Evolutionary conservation across 2,329 filamentous ascomycete genomes (phyloP), one percentile per base, ranked within the genome.

Genomic region (Alternaria infectoria): DNA sequence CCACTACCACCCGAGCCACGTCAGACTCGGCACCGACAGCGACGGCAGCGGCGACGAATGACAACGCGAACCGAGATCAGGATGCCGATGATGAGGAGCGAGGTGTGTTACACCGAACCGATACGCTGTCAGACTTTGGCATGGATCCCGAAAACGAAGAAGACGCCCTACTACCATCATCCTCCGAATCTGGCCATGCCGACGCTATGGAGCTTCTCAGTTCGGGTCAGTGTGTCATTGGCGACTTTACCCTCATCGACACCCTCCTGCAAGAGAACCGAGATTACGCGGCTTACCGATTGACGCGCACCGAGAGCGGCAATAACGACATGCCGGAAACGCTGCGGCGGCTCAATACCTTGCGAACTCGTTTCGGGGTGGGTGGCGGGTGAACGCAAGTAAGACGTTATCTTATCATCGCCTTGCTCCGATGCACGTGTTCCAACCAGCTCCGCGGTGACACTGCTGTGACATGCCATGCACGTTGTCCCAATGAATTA

Each of bases 61-160:
- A 67, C 15, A 68, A 65, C 25, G 61, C 71, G 32, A 66, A 68
- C 57, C 73, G 75, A 43, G 70, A 73, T 13, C 88, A 89, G 71
- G 86, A 88, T 69, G 81, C 86, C 60, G 87, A 90, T 66, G 80
- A 84, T 6, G 88, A 90, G 77, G 88, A 90, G 74, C 82, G 86
- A 28, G 88, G 88, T 2, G 74, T 88, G 4, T 69, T 83, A 17
- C 81, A 82, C 58, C 62, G 80, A 77, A 76, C 72, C 55, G 77
- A 79, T 28, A 75, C 74, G 40, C 71, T 74, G 59, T 79, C 69
- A 59, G 76, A 74, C 64, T 72, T 81, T 9, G 82, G 80, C 51
- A 77, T 81, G 44, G 82, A 84, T 64, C 72, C 81, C 64, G 79
- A 83, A 50, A 67, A 75, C 54, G 73, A 78, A 28, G 71, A 75